Conservation (phyloP, 345 rosid genomes). For the Rhodomyrtus tomentosa region DNA sequence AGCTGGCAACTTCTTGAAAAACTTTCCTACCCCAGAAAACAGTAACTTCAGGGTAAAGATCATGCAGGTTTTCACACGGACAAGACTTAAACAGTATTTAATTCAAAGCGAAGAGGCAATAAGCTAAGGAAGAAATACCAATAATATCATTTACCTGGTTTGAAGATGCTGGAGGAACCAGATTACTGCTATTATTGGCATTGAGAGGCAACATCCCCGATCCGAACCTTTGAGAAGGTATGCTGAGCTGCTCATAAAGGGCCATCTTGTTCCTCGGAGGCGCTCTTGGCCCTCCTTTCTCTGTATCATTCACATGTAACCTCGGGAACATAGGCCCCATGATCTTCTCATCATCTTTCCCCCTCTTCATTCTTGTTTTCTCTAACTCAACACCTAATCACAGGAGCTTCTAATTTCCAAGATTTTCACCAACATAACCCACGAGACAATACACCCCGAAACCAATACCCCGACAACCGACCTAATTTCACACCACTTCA, state of each 20-base stretch:
- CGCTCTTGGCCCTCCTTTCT: conserved; percentile 91
- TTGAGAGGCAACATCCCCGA: conserved; percentile 23
- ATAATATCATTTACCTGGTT: conserved; percentile 35
- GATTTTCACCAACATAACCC: background rate
- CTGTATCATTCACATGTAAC: conserved; percentile 85
- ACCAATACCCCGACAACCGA: background rate
- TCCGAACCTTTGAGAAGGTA: conserved; percentile 72
- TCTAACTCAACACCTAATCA: background rate
- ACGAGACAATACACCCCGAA: background rate
- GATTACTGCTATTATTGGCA: conserved; percentile 11
- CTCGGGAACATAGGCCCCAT: conserved; percentile 85
- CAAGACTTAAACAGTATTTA: background rate
- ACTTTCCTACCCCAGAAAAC: background rate
- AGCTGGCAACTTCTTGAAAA: background rate
- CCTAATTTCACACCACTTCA: background rate
- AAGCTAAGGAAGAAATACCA: background rate
- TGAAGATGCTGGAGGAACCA: conserved; percentile 38
- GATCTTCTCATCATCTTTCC: conserved; percentile 59
- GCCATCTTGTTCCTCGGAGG: conserved; percentile 99
- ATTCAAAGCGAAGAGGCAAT: background rate
- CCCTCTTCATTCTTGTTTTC: conserved; percentile 46
- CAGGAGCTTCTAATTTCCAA: background rate
- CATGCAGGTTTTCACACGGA: background rate
- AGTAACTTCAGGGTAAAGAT: background rate
- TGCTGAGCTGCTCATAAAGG: conserved; percentile 83